Evolutionary conservation across 179 eudicot genomes (phyloP).

Genomic region (Heliamphora pulchella): DNA sequence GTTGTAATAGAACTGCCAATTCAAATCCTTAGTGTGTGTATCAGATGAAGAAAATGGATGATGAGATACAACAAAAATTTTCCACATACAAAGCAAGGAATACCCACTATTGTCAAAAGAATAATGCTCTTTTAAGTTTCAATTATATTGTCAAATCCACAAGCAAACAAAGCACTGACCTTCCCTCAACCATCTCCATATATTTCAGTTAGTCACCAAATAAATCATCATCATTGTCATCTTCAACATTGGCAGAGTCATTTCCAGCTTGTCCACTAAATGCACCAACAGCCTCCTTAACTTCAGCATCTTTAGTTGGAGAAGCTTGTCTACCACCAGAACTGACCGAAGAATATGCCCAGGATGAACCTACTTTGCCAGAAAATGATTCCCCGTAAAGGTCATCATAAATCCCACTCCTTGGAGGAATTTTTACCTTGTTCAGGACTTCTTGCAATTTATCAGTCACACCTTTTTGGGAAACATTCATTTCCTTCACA

Average conservation of each 20-base stretch:
- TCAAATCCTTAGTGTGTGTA: background rate
- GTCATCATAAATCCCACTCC: slow-evolving; percentile 74
- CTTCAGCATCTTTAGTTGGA: slow-evolving; percentile 25
- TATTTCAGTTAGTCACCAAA: slow-evolving; percentile 45
- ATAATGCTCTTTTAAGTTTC: background rate
- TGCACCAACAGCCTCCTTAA: slow-evolving; percentile 19
- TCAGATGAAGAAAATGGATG: background rate
- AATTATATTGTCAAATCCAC: slow-evolving; percentile 1
- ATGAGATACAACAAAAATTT: slow-evolving; percentile 19
- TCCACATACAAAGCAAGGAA: slow-evolving; percentile 3
- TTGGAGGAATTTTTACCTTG: slow-evolving; percentile 66
- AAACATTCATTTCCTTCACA: slow-evolving; percentile 43
- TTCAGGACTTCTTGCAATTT: slow-evolving; percentile 70
- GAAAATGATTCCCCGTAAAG: slow-evolving; percentile 75
- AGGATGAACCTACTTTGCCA: slow-evolving; percentile 68
- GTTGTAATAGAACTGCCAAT: background rate
- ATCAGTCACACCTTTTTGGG: slow-evolving; percentile 70
- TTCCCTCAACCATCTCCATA: background rate
- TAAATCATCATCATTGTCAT: slow-evolving; percentile 56
- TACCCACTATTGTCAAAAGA: slow-evolving; percentile 3
- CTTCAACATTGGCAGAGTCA: slow-evolving; percentile 19
- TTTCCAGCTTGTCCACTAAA: slow-evolving; percentile 25
- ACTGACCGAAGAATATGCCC: slow-evolving; percentile 61
- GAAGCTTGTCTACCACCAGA: slow-evolving; percentile 31
- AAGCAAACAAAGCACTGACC: slow-evolving; percentile 12